A percentile compares a stretch with the other conserved stretches of the same genome.
Evolutionary conservation across 129 eudicot species (phyloP).

Genomic region (Flaveria trinervia): DNA sequence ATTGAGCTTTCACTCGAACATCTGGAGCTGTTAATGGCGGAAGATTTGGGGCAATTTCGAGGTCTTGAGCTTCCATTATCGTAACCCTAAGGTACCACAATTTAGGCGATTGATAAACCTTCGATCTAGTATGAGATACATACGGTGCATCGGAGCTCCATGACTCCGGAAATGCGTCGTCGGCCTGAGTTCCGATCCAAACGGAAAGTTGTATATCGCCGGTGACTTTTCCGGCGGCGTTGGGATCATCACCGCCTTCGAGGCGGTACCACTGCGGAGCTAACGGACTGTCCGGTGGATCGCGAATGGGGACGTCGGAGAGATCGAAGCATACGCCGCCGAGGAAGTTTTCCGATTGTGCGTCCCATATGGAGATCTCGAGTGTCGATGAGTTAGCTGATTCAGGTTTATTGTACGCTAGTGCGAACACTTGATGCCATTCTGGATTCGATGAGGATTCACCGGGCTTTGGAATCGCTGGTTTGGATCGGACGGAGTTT

Average conservation of each 20-base stretch:
- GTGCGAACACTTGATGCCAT: constrained; percentile 89
- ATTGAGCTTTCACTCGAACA: constrained; percentile 76
- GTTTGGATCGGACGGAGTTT: constrained; percentile 60
- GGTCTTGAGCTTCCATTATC: constrained; percentile 87
- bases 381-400: constrained; percentile 51
- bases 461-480: constrained; percentile 62
- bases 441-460: constrained; percentile 60
- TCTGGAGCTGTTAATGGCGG: constrained; percentile 96
- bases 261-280: constrained; percentile 99
- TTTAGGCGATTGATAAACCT: constrained; percentile 96
- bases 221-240: constrained; percentile 42
- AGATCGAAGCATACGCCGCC: constrained; percentile 98
- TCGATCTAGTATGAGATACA: constrained; percentile 75
- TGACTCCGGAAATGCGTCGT: constrained; percentile 93
- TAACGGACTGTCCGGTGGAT: constrained; percentile 95
- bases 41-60: constrained; percentile 71
- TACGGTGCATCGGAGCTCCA: constrained; percentile 83
- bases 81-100: constrained; percentile 85
- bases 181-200: constrained; percentile 98
- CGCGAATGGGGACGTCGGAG: constrained; percentile 94
- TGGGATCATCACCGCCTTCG: constrained; percentile 72
- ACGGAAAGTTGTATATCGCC: constrained; percentile 91
- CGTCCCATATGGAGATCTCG: constrained; percentile 91
- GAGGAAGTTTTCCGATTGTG: constrained; percentile 67
- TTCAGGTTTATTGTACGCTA: constrained; percentile 49